Evolutionary conservation across 805 yeast genomes (phyloP), one percentile per base, ranked within the genome.

Genomic region (Lipomyces starkeyi): DNA sequence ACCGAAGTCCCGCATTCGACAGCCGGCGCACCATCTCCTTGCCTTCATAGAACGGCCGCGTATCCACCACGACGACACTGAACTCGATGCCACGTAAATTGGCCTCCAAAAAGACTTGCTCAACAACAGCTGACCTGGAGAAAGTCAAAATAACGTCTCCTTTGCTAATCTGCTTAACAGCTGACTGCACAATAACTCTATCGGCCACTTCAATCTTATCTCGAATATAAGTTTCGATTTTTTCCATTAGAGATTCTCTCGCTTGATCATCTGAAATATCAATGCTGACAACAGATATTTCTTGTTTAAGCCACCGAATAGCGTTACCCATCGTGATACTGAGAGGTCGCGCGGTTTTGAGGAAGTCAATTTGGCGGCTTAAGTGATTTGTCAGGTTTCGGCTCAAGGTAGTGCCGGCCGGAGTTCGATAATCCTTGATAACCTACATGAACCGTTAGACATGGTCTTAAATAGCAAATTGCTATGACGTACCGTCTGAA

Each of bases 301-400:
- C 94, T 81, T 94, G 98, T 76, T 95, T 95, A 71, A 95, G 84
- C 97, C 98, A 93, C 74, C 99, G 87, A 73, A 95, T 95, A 2
- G 98, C 94, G 80, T 93, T 95, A 64, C 99, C 99, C 99, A 95
- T 95, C 0, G 97, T 86, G 1, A 93, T 91, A 65, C 95, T 88
- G 60, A 95, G 83, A 0, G 98, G 98, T 71, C 99, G 86, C 2
- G 97, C 93, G 9, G 91, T 87, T 74, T 91, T 94, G 73, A 95
- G 82, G 73, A 90, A 91, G 77, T 94, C 99, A 72, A 95, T 95
- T 80, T 95, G 99, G 76, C 90, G 91, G 11, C 97, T 88, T 67
- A 95, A 83, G 78, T 93, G 94, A 40, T 89, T 88, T 0, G 97
- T 92, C 75, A 95, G 84, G 79, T 93, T 91, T 81, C 99, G 88